Evolutionary conservation across 352 stramenopile species (phyloP), one percentile per base, ranked within the genome.

Genomic region (Phytopythium litorale): DNA sequence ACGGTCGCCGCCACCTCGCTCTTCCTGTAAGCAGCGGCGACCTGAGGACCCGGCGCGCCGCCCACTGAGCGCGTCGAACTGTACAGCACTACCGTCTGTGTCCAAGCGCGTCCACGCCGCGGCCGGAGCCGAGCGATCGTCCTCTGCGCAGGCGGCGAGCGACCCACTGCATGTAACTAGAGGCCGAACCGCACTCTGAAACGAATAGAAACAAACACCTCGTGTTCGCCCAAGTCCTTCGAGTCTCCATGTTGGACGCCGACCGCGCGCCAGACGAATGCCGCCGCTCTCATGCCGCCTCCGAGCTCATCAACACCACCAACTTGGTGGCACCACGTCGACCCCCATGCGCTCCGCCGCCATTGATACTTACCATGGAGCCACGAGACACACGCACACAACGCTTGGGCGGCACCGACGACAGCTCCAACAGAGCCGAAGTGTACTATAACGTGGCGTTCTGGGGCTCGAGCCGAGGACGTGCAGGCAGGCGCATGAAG

Each of bases 1-100:
- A 69, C 63, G 25, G 63, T 51, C 52, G 63, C 63, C 16, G 50
- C 59, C 16, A 55, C 58, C 7, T 62, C 30, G 23, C 66, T 63
- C 58, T 66, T 69, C 63, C 42, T 69, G 58, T 69, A 66, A 62
- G 51, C 15, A 23, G 25, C 51, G 21, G 30, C 13, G 23, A 28
- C 25, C 25, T 15, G 8, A 33, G 25, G 1, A 7, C 35, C 11
- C 23, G 18, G 16, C 48, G 23, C 23, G n/a, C n/a, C n/a, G 45
- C 45, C 23, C 7, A 7, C 23, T 54, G 48, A 54, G 28, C 7
- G 16, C 13, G 33, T 15, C 19, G 48, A 37, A 52, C 21, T 56
- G 49, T 38, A 42, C 49, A 42, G 49, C 49, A 42, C 18, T 55
- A 42, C 49, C 49, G 15, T 33, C 21, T 9, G 7, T 12, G 33